Base-by-base conservation (phyloP, 768 basidiomycete species). In the Boletus vinaceobasis region DNA sequence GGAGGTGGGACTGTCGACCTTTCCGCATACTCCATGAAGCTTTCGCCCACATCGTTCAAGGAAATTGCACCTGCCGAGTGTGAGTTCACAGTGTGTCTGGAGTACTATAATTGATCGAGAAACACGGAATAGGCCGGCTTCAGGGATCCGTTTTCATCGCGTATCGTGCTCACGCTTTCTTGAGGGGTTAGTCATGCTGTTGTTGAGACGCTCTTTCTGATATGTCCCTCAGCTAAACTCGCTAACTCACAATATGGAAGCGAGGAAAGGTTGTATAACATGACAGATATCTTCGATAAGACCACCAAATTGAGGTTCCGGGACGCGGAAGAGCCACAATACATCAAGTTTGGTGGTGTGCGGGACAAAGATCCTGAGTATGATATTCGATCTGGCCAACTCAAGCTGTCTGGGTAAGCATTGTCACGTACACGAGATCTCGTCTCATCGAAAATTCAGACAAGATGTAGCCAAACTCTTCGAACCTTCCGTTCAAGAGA, bases 1-100 rank as follows among this genome's bases (percentile, higher is more conserved):
- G 81, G 81, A 10, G 77, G 77, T 11, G 71, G 73, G 1, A 77
- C 73, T 0, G 58, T 74, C 13, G 75, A 75, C 46, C 47, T 76
- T 13, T 78, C 77, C 45, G 74, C 69, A 33, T 76, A 65, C 63
- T 69, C 59, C 19, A 72, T 77, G 66, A 69, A 71, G 35, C 61
- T 68, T n/a, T 73, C 73, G 21, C 72, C 73, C 60, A 50, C 73
- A 60, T 61, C 60, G 5, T 70, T 76, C 49, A 63, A 74, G 29
- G 74, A 77, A 49, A 65, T 77, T 39, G 62, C 65, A 43, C 64
- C 68, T 40, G 61, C 67, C 33, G 70, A 69, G 26, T 72, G 73
- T 73, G 37, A 43, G 69, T 58, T 32, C 3, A 2, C 31, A 7
- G 6, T 32, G 0, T 2, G 5, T n/a, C n/a, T 23, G 48, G 43